phyloP scores from a whole-genome alignment of 2,329 filamentous ascomycete genomes.

The Phyllosticta citribraziliensis region DNA sequence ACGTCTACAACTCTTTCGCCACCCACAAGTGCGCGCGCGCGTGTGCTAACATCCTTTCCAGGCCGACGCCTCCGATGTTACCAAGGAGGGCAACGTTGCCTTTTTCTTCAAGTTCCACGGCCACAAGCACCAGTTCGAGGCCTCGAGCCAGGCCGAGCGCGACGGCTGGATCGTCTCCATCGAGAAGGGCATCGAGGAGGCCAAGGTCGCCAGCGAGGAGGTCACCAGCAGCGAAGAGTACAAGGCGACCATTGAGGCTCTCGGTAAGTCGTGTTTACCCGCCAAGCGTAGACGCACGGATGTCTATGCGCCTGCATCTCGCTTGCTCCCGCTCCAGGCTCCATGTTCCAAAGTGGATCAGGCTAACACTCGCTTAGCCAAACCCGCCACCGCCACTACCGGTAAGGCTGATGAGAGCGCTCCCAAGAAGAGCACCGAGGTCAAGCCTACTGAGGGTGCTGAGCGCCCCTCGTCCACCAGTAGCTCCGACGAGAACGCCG shows the following conservation, averaged over 20 bases:
- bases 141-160: slow-evolving; percentile 61
- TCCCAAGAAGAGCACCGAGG: slow-evolving; percentile 40
- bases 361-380: slow-evolving; percentile 31
- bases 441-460: slow-evolving; percentile 23
- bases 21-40: neutral
- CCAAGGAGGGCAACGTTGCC: slow-evolving; percentile 65
- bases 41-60: slow-evolving; percentile 31
- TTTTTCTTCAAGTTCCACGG: slow-evolving; percentile 78
- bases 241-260: slow-evolving; percentile 73
- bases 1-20: slow-evolving; percentile 28
- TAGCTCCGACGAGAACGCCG: slow-evolving; percentile 37
- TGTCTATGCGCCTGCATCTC: slow-evolving; percentile 17
- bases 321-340: slow-evolving; percentile 19
- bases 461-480: slow-evolving; percentile 27
- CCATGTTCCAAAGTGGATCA: slow-evolving; percentile 2
- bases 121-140: slow-evolving; percentile 93
- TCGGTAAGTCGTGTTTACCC: slow-evolving; percentile 39
- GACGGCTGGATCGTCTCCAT: slow-evolving; percentile 85
- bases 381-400: slow-evolving; percentile 31
- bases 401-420: slow-evolving; percentile 27
- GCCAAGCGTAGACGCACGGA: slow-evolving; percentile 16
- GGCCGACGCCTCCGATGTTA: slow-evolving; percentile 61
- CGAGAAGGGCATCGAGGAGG: slow-evolving; percentile 73
- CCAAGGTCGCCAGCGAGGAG: slow-evolving; percentile 66
- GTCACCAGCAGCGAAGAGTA: slow-evolving; percentile 75